Base-by-base conservation (phyloP, 163 green algal genomes). In the Chloromonas sp. region DNA sequence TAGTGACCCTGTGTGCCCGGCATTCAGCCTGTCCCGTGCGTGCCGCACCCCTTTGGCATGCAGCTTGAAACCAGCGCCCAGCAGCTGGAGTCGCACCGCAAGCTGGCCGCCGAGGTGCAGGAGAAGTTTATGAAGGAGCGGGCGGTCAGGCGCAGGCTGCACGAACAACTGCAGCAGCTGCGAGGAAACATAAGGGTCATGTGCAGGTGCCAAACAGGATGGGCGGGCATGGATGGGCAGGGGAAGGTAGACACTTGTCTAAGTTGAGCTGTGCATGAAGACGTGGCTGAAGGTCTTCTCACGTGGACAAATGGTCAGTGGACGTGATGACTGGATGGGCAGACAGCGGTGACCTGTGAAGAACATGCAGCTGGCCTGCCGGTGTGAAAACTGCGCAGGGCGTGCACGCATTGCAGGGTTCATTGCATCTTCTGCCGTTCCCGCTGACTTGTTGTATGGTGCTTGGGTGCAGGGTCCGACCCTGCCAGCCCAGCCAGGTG, bases 151-250 rank as follows among this genome's bases (percentile, higher is more conserved):
- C 79, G 88, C 62, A 61, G 80, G 36, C 84, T 91, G 82, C 88
- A 91, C 85, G 86, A 91, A 82, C 84, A 90, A 84, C 84, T 91
- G 84, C 88, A 91, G 84, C 79, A 84, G 80, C 83, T 87, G 58
- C 15, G 74, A 71, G 84, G 87, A n/a, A 90, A 88, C 87, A 90
- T 90, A 14, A 70, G 84, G 3, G 87, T 88, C 71, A 84, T 90
- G 78, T 86, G 84, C 84, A 87, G 86, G 86, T 84, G 83, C 1
- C 36, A 36, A 36, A 36, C 36, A 36, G 36, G 36, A 36, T 36
- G 36, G 36, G 36, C 36, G 36, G 36, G 36, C 36, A 36, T 36
- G 36, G 36, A 36, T 36, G 36, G 36, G 36, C 36, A 36, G 36
- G 84, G 8, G 14, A n/a, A 70, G 1, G 3, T 83, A 5, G 36